Conservation (phyloP, 1,139 yeast genomes). For the Debaryomyces singareniensis region DNA sequence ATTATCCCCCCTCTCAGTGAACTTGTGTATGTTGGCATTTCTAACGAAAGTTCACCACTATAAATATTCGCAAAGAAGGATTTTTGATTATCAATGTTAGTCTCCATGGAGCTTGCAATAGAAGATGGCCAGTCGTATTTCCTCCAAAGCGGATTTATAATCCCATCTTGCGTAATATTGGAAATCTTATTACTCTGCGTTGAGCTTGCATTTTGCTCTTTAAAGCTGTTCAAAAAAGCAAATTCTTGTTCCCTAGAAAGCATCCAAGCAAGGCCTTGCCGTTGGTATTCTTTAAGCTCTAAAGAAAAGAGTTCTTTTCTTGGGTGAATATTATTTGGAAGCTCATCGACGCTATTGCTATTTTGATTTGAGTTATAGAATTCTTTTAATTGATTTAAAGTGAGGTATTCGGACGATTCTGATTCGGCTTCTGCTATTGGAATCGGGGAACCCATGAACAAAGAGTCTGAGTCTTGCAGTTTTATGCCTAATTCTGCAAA, state of each 20-base stretch:
- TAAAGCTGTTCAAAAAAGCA: conserved; percentile 22
- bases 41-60: conserved; percentile 71
- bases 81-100: conserved; percentile 9
- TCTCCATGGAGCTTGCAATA: conserved; percentile 18
- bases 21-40: conserved; percentile 57
- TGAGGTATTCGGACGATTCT: too few species aligned
- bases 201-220: neutral
- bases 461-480: too few species aligned
- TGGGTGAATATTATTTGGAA: conserved; percentile 61
- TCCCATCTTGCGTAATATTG: conserved; percentile 19
- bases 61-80: conserved; percentile 75
- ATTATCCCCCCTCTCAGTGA: conserved; percentile 75
- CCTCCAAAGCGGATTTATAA: conserved; percentile 85
- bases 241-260: conserved; percentile 56
- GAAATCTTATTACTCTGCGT: conserved; percentile 25
- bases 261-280: conserved; percentile 83
- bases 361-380: conserved; percentile 66
- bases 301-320: conserved; percentile 48
- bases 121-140: conserved; percentile 68
- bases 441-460: too few species aligned
- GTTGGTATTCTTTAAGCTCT: conserved; percentile 64
- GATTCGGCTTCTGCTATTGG: too few species aligned
- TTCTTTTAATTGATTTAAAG: conserved; percentile 67
- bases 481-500: too few species aligned
- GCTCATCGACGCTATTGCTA: conserved; percentile 38